phyloP scores from a whole-genome alignment of 768 basidiomycete species.

The Russula earlei region DNA sequence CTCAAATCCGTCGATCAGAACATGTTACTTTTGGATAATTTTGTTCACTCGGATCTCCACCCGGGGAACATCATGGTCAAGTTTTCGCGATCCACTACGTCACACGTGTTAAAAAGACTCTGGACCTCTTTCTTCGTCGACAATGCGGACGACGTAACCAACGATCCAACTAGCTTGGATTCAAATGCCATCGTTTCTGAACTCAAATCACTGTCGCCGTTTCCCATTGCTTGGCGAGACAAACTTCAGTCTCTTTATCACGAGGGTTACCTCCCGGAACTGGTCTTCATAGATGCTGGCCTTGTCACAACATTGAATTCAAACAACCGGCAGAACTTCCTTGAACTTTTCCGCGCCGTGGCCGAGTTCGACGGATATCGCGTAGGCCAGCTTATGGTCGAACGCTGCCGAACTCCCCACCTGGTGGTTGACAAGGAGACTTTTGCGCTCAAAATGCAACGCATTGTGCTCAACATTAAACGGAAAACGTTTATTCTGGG shows the following conservation, averaged over 20 bases:
- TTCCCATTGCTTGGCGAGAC: constrained; percentile 57
- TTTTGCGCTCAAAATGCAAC: constrained; percentile 96
- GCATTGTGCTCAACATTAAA: constrained; percentile 87
- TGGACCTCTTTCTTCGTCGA: constrained; percentile 43
- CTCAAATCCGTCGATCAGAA: constrained; percentile 43
- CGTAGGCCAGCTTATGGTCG: constrained; percentile 91
- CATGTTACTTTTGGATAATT: constrained; percentile 97
- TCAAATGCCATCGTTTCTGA: constrained; percentile 49
- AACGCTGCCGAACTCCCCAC: constrained; percentile 85
- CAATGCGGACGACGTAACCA: constrained; percentile 17
- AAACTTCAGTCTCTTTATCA: constrained; percentile 53
- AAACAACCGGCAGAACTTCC: constrained; percentile 82
- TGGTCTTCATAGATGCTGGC: constrained; percentile 95
- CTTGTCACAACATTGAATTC: constrained; percentile 82
- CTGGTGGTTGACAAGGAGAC: constrained; percentile 87
- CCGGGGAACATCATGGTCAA: constrained; percentile 98
- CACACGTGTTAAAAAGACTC: constrained; percentile 51
- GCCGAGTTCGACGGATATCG: constrained; percentile 97
- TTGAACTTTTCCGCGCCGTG: constrained; percentile 92
- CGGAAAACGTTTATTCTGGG: constrained; percentile 95
- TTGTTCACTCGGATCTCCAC: constrained; percentile 86
- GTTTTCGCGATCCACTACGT: constrained; percentile 77
- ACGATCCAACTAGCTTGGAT: constrained; percentile 14
- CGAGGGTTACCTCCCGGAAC: constrained; percentile 82
- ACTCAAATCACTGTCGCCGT: constrained; percentile 51